Evolutionary conservation across 2,329 filamentous ascomycete genomes (phyloP).

Genomic region (Aaosphaeria arxii): DNA sequence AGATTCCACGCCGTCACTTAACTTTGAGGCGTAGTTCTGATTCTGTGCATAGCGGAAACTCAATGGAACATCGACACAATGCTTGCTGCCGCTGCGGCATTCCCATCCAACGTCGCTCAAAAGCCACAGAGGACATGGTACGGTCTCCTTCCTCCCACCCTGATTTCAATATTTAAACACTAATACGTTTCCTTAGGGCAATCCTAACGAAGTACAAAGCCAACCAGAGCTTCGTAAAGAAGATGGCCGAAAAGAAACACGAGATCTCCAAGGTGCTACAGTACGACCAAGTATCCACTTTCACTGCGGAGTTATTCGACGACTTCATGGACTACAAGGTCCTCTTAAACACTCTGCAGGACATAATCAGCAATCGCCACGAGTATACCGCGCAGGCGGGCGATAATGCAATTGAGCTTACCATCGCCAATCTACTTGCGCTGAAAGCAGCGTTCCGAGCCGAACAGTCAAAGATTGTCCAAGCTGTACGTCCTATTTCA

Average conservation of each 20-base stretch:
- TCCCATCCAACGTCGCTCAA: conserved; percentile 5
- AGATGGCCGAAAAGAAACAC: neutral
- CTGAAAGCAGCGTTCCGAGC: neutral
- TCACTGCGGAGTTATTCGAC: conserved; percentile 8
- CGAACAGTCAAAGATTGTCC: neutral
- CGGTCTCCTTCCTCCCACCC: neutral
- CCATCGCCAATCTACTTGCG: neutral
- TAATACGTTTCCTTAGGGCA: neutral
- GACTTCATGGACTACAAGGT: conserved; percentile 11
- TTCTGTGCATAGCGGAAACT: neutral
- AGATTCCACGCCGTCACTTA: too few species aligned
- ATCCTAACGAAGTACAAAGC: conserved; percentile 11
- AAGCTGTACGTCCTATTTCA: too few species aligned
- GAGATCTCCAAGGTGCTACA: conserved; percentile 2
- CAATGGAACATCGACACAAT: conserved; percentile 5
- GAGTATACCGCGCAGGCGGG: neutral
- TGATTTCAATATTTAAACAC: neutral
- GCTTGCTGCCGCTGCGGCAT: conserved; percentile 5
- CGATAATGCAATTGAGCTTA: neutral
- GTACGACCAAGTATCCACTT: conserved; percentile 8
- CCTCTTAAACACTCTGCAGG: conserved; percentile 4
- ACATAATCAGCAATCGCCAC: neutral
- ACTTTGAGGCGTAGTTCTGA: too few species aligned
- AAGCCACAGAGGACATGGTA: conserved; percentile 6
- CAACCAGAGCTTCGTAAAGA: conserved; percentile 3